A percentile compares a stretch with the other conserved stretches of the same genome.
These are phyloP conservation scores for Hypoxylon lienhwacheense DNA, from an alignment of 495 filamentous ascomycete species.

Conservation along the genomic window DNA sequence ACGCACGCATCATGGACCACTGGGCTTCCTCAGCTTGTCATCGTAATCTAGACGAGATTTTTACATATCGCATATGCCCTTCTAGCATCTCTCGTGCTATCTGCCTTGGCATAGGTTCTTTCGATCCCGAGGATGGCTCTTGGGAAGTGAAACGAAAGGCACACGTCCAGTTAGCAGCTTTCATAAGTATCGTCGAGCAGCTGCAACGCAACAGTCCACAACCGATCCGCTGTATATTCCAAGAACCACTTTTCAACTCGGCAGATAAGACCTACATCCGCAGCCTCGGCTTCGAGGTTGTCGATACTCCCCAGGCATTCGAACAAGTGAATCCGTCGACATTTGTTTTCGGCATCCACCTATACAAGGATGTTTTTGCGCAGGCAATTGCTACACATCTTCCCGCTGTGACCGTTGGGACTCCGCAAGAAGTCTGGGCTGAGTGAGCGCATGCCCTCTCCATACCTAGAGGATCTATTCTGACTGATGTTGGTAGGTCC, in stretches of 20 bases:
- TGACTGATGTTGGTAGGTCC: constrained; percentile 15
- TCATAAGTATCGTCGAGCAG: constrained; percentile 54
- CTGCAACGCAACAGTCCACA: constrained; percentile 34
- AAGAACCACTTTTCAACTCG: constrained; percentile 71
- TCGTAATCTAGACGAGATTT: constrained; percentile 17
- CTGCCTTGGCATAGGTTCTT: constrained; percentile 50
- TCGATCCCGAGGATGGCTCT: constrained; percentile 46
- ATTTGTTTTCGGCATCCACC: constrained; percentile 62
- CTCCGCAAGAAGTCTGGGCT: constrained; percentile 44
- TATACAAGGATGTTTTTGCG: constrained; percentile 52
- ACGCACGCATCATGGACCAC: constrained; percentile 22
- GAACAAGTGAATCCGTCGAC: constrained; percentile 50
- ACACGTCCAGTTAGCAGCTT: constrained; percentile 63
- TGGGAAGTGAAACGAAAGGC: constrained; percentile 38
- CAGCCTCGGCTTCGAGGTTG: constrained; percentile 54
- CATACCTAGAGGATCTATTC: too few relatives aligned
- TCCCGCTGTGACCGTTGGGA: constrained; percentile 51
- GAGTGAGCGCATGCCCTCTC: constrained; percentile 26
- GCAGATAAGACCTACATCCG: constrained; percentile 61
- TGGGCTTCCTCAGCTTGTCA: constrained; percentile 26
- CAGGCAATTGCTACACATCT: constrained; percentile 36
- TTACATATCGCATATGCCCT: constrained; percentile 6
- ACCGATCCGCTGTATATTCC: constrained; percentile 54
- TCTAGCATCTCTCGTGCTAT: constrained; percentile 41
- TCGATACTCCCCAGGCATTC: constrained; percentile 62